These are phyloP conservation scores for Stramenopiles sp. DNA, from an alignment of 352 stramenopile species.

Conservation along the genomic window DNA sequence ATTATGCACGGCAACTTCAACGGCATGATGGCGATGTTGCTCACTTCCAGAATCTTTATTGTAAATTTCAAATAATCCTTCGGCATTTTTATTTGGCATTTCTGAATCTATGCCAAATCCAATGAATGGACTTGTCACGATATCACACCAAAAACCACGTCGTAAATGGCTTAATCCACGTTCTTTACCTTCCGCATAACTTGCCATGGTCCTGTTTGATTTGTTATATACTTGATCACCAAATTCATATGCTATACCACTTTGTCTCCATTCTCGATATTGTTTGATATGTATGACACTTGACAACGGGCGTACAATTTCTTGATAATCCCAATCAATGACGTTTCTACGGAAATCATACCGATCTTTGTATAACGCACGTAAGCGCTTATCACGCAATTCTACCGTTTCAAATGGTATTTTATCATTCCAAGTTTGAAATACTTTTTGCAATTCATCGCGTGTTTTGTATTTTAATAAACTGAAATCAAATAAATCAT, in stretches of 20 bases:
- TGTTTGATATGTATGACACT: slow-evolving; percentile 74
- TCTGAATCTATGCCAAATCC: slow-evolving; percentile 63
- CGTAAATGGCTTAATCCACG: slow-evolving; percentile 21
- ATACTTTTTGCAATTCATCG: slow-evolving; percentile 58
- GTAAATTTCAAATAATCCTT: slow-evolving; percentile 68
- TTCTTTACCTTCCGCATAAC: slow-evolving; percentile 44
- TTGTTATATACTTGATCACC: slow-evolving; percentile 65
- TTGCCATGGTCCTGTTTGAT: slow-evolving; percentile 65
- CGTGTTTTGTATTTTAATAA: slow-evolving; percentile 62
- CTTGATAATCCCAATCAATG: slow-evolving; percentile 83
- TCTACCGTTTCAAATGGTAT: slow-evolving; percentile 51
- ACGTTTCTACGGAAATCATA: slow-evolving; percentile 75
- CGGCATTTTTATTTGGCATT: slow-evolving; percentile 35
- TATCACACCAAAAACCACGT: slow-evolving; percentile 67
- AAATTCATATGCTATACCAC: slow-evolving; percentile 79
- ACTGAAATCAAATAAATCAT: slow-evolving; percentile 40
- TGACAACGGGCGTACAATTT: slow-evolving; percentile 29
- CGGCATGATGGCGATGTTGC: slow-evolving; percentile 75
- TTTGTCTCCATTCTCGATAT: slow-evolving; percentile 68
- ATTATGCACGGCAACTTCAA: slow-evolving; percentile 72
- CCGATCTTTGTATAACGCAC: slow-evolving; percentile 64
- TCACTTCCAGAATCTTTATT: slow-evolving; percentile 75
- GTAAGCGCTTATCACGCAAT: slow-evolving; percentile 57
- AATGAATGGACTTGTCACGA: slow-evolving; percentile 65
- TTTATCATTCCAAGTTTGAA: slow-evolving; percentile 46